phyloP scores from a whole-genome alignment of 2,329 filamentous ascomycete genomes.

The Hypomyces rosellus region DNA sequence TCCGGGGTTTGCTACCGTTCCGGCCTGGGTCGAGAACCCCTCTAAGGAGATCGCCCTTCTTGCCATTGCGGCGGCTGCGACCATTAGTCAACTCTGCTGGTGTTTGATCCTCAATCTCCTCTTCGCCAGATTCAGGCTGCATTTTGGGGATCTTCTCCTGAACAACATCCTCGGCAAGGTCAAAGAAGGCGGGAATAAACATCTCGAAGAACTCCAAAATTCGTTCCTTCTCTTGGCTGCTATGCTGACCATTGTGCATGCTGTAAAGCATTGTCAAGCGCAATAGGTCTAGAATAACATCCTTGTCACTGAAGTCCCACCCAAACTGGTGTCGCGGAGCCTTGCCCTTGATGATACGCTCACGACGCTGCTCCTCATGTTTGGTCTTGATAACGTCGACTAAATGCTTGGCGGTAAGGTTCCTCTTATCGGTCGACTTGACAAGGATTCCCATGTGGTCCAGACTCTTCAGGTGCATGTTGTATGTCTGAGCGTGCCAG shows the following conservation, averaged over 20 bases:
- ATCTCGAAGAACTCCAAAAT: slow-evolving; percentile 70
- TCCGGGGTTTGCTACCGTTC: slow-evolving; percentile 62
- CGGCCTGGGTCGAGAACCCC: slow-evolving; percentile 76
- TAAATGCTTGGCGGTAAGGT: slow-evolving; percentile 83
- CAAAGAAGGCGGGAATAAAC: slow-evolving; percentile 72
- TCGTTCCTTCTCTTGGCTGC: slow-evolving; percentile 65
- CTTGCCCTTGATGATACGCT: slow-evolving; percentile 56
- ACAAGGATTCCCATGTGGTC: slow-evolving; percentile 93
- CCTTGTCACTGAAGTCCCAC: slow-evolving; percentile 66
- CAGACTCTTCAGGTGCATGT: slow-evolving; percentile 91
- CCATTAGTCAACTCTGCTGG: slow-evolving; percentile 66
- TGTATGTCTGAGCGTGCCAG: slow-evolving; percentile 92
- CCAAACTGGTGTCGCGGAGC: slow-evolving; percentile 66
- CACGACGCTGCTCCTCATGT: slow-evolving; percentile 80
- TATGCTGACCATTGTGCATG: slow-evolving; percentile 63
- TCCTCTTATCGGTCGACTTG: slow-evolving; percentile 84
- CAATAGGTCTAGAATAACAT: slow-evolving; percentile 57
- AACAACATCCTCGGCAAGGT: slow-evolving; percentile 63
- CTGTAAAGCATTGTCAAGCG: slow-evolving; percentile 60
- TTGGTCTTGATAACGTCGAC: slow-evolving; percentile 87
- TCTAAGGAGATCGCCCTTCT: slow-evolving; percentile 74
- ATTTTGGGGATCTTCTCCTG: slow-evolving; percentile 61
- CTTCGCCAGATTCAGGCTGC: slow-evolving; percentile 64
- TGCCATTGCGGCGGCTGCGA: slow-evolving; percentile 63
- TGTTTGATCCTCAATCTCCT: slow-evolving; percentile 68